These are phyloP conservation scores for Taphrina wiesneri DNA, from an alignment of 1,139 yeast species.

Conservation along the genomic window DNA sequence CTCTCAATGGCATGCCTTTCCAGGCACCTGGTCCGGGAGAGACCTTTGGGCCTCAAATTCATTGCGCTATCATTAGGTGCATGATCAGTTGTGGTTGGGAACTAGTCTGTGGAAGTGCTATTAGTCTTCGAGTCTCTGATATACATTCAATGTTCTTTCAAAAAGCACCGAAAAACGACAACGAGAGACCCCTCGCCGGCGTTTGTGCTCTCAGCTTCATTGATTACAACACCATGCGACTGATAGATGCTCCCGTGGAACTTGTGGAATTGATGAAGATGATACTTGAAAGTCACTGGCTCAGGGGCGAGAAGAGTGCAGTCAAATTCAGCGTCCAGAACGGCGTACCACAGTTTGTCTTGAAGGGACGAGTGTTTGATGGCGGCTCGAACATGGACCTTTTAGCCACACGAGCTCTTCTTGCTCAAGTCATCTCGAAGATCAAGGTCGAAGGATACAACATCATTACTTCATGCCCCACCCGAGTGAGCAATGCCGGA, in stretches of 20 bases:
- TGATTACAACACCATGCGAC: constrained; percentile 4
- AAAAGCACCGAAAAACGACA: background rate
- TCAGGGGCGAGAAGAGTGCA: constrained; percentile 1
- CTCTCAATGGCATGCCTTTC: constrained; percentile 22
- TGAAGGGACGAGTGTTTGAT: constrained; percentile 20
- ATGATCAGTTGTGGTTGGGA: constrained; percentile 28
- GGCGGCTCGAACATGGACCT: background rate
- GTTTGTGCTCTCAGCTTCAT: constrained; percentile 26
- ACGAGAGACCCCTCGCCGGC: background rate
- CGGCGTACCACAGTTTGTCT: constrained; percentile 15
- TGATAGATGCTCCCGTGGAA: constrained; percentile 25
- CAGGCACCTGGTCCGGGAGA: constrained; percentile 19
- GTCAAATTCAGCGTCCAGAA: constrained; percentile 14
- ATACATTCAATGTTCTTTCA: constrained; percentile 17
- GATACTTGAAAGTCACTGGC: constrained; percentile 10
- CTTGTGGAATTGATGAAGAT: constrained; percentile 21
- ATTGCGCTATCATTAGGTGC: constrained; percentile 25
- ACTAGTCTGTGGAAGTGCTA: constrained; percentile 3
- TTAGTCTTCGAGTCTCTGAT: constrained; percentile 21
- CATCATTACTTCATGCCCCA: constrained; percentile 20
- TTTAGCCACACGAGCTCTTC: constrained; percentile 9
- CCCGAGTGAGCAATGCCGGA: constrained; percentile 11
- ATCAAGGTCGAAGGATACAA: constrained; percentile 12
- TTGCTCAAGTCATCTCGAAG: constrained; percentile 10
- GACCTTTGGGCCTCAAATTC: constrained; percentile 13